These are phyloP conservation scores for Sodiomyces alkalinus DNA, from an alignment of 2,329 filamentous ascomycete genomes.

Conservation along the genomic window DNA sequence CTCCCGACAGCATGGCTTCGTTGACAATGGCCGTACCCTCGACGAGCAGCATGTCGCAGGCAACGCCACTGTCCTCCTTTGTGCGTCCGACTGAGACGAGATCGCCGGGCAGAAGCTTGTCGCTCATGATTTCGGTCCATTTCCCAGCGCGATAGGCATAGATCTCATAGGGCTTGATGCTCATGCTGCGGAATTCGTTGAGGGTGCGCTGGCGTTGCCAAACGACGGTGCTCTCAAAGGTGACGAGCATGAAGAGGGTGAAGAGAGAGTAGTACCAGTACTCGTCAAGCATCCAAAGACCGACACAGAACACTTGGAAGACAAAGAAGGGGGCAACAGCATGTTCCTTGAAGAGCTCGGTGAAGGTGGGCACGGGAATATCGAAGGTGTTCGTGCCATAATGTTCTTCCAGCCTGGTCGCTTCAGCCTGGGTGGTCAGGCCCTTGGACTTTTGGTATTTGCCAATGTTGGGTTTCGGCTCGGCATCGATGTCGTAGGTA, in stretches of 20 bases:
- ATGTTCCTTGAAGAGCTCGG: conserved; percentile 94
- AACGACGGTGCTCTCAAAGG: conserved; percentile 95
- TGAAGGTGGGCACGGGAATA: conserved; percentile 90
- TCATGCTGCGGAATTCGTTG: conserved; percentile 96
- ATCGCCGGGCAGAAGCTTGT: conserved; percentile 85
- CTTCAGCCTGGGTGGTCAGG: conserved; percentile 56
- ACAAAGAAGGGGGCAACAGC: conserved; percentile 98
- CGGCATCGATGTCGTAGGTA: conserved; percentile 66
- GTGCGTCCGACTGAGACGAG: conserved; percentile 83
- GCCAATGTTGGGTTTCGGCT: conserved; percentile 66
- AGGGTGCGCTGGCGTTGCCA: conserved; percentile 96
- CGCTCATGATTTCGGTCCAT: conserved; percentile 80
- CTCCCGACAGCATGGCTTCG: conserved; percentile 96
- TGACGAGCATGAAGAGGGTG: conserved; percentile 95
- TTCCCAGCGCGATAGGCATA: conserved; percentile 78
- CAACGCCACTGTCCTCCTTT: conserved; percentile 92
- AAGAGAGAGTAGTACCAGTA: conserved; percentile 99
- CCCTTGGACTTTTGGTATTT: conserved; percentile 71
- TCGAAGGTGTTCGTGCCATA: conserved; percentile 96
- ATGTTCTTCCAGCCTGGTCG: conserved; percentile 71
- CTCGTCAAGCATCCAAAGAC: conserved; percentile 95
- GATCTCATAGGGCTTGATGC: conserved; percentile 94
- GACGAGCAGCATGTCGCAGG: conserved; percentile 90
- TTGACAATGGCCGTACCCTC: conserved; percentile 96
- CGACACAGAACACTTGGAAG: conserved; percentile 97